Base-by-base conservation (phyloP, 2,329 filamentous ascomycete genomes). In the Teratosphaeria destructans region DNA sequence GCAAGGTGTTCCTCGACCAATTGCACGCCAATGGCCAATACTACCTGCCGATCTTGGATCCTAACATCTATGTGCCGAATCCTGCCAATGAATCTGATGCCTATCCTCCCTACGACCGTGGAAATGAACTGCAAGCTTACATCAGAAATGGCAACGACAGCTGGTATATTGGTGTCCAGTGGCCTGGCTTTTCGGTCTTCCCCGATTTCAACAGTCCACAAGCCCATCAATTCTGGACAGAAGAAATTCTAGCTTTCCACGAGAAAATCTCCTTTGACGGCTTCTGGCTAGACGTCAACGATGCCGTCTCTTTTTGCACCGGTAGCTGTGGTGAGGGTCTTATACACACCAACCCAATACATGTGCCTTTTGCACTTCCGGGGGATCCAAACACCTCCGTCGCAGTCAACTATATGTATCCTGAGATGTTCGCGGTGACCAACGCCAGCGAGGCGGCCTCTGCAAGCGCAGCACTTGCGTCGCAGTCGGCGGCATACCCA, bases 21-120 rank as follows among this genome's bases (percentile, higher is more conserved):
- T 70, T 85, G 3, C 81, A 84, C 67, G 73, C 73, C 6, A 76
- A 76, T 62, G 78, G 79, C 29, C 80, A 80, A 62, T 79, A 83
- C 62, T 85, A 81, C 62, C 73, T 84, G 10, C 82, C 82, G 0
- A 84, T 85, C 59, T 76, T 85, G 7, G 82, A 85, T 65, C 74
- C 78, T 4, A 82, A 77, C 34, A 86, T 87, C 57, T 90, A 90
- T 67, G 81, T 82, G n/a, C 87, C 87, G 0, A 85, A 89, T 63
- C 85, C 85, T 0, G 74, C 80, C 5, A 87, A 89, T 66, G 75
- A 76, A 0, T 82, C 77, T 47, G 87, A 90, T 70, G 78, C 78
- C 23, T 87, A 83, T 68, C 19, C 57, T 2, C 56, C 63, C 6
- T 84, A 81, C 64, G 75, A 75, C 3, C 73, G 79, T 26, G 82